Conservation (phyloP, 139 green algal species). For the Chlamydomonas applanata region DNA sequence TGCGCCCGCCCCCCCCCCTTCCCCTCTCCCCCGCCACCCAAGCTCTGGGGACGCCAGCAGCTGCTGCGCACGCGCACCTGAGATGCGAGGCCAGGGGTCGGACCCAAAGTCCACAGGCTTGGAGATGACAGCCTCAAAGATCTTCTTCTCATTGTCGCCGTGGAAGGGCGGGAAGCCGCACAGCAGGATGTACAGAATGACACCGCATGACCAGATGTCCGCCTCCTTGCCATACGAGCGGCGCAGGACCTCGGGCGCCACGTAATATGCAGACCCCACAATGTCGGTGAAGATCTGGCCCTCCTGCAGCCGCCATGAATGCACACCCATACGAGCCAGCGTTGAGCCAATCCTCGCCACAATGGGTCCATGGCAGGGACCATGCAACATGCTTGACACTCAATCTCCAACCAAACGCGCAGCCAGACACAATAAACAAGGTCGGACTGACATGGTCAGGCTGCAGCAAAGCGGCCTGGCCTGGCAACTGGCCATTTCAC, state of each 20-base stretch:
- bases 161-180: constrained; percentile 68
- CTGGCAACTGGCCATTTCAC: too few species aligned
- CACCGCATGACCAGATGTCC: constrained; percentile 92
- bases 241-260: constrained; percentile 80
- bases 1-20: too few species aligned
- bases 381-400: too few species aligned
- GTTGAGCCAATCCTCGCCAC: too few species aligned
- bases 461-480: too few species aligned
- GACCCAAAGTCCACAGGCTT: constrained; percentile 68
- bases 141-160: constrained; percentile 89
- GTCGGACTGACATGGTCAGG: too few species aligned
- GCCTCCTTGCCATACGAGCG: constrained; percentile 77
- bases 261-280: constrained; percentile 94
- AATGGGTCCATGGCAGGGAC: too few species aligned
- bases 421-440: too few species aligned
- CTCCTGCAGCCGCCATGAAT: constrained; percentile 22
- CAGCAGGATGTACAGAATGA: constrained; percentile 97
- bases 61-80: constrained; percentile 37
- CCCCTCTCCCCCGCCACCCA: too few species aligned
- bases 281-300: constrained; percentile 72
- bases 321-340: background rate
- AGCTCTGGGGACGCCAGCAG: too few species aligned
- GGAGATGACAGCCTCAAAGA: constrained; percentile 76
- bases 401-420: too few species aligned
- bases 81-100: constrained; percentile 78